phyloP scores from a whole-genome alignment of 768 basidiomycete genomes.

The Leccinum arenicola region DNA sequence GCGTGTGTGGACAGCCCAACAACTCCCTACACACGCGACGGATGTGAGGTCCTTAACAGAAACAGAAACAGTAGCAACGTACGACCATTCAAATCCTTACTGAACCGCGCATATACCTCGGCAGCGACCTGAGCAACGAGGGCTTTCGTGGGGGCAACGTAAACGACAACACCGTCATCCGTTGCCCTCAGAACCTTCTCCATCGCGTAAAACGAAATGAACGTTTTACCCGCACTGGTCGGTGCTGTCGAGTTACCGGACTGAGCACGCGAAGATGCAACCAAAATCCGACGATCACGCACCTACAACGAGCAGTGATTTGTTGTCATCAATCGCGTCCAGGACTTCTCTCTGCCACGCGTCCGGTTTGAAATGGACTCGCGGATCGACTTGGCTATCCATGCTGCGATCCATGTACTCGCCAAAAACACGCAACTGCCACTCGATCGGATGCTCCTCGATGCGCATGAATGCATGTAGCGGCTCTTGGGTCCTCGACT shows the following conservation, averaged over 20 bases:
- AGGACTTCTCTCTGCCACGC: conserved; percentile 69
- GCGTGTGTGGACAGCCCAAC: conserved; percentile 65
- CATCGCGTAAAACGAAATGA: conserved; percentile 79
- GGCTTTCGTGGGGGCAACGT: conserved; percentile 75
- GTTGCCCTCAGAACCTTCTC: conserved; percentile 60
- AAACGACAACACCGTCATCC: conserved; percentile 66
- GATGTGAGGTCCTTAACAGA: not conserved
- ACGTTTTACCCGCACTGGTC: conserved; percentile 74
- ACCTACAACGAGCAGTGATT: conserved; percentile 69
- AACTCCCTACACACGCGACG: conserved; percentile 40
- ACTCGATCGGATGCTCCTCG: conserved; percentile 52
- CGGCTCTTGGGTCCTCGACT: conserved; percentile 39
- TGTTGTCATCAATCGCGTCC: conserved; percentile 55
- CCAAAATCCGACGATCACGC: conserved; percentile 7
- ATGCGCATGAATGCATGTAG: conserved; percentile 53
- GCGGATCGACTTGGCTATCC: conserved; percentile 54
- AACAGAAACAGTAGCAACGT: conserved; percentile 27
- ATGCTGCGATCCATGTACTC: conserved; percentile 72
- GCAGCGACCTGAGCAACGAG: conserved; percentile 70
- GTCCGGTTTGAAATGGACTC: conserved; percentile 65
- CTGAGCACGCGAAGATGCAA: not conserved
- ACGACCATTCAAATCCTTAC: conserved; percentile 50
- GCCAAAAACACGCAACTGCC: conserved; percentile 71
- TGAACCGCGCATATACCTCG: conserved; percentile 70
- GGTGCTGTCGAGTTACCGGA: conserved; percentile 42